phyloP scores from a whole-genome alignment of 1,284 basidiomycete genomes.

The Irpex sp. region DNA sequence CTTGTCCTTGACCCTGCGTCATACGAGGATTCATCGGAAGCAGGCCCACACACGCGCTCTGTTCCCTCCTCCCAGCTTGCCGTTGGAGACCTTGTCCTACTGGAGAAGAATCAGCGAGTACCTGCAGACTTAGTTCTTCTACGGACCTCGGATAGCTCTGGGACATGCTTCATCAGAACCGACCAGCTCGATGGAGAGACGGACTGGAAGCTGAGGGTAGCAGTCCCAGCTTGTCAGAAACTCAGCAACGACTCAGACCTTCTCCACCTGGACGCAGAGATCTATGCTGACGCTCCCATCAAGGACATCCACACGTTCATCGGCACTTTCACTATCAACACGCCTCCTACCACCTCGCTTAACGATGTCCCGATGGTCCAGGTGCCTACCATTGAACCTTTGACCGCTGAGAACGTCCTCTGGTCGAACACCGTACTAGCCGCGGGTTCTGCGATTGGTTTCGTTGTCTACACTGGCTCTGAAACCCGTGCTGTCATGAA shows the following conservation, averaged over 20 bases:
- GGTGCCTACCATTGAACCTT: constrained; percentile 67
- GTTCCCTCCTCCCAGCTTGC: constrained; percentile 87
- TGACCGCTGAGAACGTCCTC: constrained; percentile 91
- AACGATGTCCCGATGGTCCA: constrained; percentile 55
- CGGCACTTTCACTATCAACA: constrained; percentile 85
- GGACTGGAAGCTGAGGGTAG: constrained; percentile 96
- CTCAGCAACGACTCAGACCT: constrained; percentile 66
- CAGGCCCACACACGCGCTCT: constrained; percentile 60
- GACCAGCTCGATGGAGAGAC: constrained; percentile 99
- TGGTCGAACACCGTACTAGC: constrained; percentile 99
- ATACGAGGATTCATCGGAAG: constrained; percentile 24
- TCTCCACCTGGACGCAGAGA: constrained; percentile 73
- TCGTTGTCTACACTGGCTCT: constrained; percentile 91
- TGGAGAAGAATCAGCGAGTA: constrained; percentile 97
- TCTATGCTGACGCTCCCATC: constrained; percentile 92
- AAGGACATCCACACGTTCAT: constrained; percentile 98
- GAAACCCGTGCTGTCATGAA: constrained; percentile 99
- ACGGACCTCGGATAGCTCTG: constrained; percentile 81
- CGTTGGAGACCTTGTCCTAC: constrained; percentile 87
- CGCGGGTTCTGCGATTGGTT: constrained; percentile 89
- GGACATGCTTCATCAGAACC: constrained; percentile 96
- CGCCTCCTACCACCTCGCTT: constrained; percentile 36
- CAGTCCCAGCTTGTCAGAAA: constrained; percentile 82
- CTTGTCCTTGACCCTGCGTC: constrained; percentile 66
- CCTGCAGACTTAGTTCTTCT: constrained; percentile 94